Percentiles rank a stretch among this genome's conserved stretches.
Conservation (phyloP, 768 basidiomycete species). For the Mrakia blollopis region DNA sequence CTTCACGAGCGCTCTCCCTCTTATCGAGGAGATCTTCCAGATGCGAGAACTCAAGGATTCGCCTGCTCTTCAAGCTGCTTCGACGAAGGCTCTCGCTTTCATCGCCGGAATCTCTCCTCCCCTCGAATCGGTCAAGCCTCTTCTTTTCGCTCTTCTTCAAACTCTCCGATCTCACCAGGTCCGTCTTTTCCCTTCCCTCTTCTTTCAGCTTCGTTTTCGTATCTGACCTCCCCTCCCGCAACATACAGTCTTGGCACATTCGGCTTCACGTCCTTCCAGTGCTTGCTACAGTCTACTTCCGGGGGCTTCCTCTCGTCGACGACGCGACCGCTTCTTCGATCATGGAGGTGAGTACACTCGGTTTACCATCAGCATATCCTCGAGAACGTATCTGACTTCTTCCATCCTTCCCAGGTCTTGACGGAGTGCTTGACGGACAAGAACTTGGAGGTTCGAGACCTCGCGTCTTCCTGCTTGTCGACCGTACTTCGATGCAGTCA, state of each 20-base stretch:
- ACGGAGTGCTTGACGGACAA: constrained; percentile 80
- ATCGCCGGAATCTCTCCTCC: constrained; percentile 66
- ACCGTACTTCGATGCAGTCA: constrained; percentile 88
- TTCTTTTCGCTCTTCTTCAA: constrained; percentile 19
- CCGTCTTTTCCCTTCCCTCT: constrained; percentile 36
- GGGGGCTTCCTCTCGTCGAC: constrained; percentile 74
- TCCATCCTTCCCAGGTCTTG: constrained; percentile 42
- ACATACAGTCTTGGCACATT: constrained; percentile 76
- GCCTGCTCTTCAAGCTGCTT: constrained; percentile 72
- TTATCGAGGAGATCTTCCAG: constrained; percentile 58
- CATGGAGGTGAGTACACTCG: constrained; percentile 56
- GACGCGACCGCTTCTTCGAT: constrained; percentile 61
- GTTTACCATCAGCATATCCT: background rate
- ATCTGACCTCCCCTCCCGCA: background rate
- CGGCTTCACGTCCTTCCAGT: constrained; percentile 82
- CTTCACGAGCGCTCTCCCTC: constrained; percentile 68
- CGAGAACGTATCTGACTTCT: background rate
- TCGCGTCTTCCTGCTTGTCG: constrained; percentile 63
- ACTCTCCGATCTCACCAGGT: constrained; percentile 76
- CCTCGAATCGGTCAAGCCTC: constrained; percentile 23
- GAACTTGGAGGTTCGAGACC: constrained; percentile 88
- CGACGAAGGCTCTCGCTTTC: constrained; percentile 72
- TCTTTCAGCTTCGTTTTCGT: constrained; percentile 19
- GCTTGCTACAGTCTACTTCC: constrained; percentile 83
- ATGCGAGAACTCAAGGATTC: constrained; percentile 84